These are phyloP conservation scores for Pichia inconspicua DNA, from an alignment of 1,139 yeast genomes.

Conservation along the genomic window DNA sequence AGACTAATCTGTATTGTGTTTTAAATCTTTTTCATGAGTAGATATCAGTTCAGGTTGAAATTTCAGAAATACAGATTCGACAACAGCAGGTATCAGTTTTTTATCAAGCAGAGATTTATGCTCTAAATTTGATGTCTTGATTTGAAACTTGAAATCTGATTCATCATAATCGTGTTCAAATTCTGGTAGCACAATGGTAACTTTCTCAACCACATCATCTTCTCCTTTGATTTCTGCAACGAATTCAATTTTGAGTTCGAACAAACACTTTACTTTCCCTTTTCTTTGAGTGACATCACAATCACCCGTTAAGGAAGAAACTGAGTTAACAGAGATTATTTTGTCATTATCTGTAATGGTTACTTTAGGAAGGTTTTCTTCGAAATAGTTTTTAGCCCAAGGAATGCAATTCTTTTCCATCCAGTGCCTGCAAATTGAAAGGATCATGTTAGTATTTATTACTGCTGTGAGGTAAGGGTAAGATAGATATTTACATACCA, in stretches of 20 bases:
- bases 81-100: slow-evolving; percentile 44
- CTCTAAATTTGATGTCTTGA: slow-evolving; percentile 32
- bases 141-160: slow-evolving; percentile 51
- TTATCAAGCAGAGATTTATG: slow-evolving; percentile 35
- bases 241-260: slow-evolving; percentile 52
- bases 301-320: slow-evolving; percentile 55
- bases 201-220: slow-evolving; percentile 26
- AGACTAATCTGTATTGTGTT: slow-evolving; percentile 25
- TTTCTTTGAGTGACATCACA: slow-evolving; percentile 78
- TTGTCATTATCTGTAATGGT: slow-evolving; percentile 26
- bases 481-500: slow-evolving; percentile 41
- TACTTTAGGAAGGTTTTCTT: slow-evolving; percentile 36
- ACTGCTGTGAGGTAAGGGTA: not conserved
- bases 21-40: slow-evolving; percentile 39
- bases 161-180: slow-evolving; percentile 69
- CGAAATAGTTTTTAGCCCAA: slow-evolving; percentile 61
- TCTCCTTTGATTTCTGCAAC: slow-evolving; percentile 30
- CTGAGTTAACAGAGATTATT: slow-evolving; percentile 32
- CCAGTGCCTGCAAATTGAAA: slow-evolving; percentile 54
- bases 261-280: slow-evolving; percentile 70
- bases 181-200: slow-evolving; percentile 48
- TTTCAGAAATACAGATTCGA: slow-evolving; percentile 36
- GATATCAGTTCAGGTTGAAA: slow-evolving; percentile 56
- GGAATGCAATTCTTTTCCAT: slow-evolving; percentile 71
- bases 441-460: not conserved